Evolutionary conservation across 768 basidiomycete species (phyloP), one percentile per base, ranked within the genome.

Genomic region (Coprinellus micaceus): DNA sequence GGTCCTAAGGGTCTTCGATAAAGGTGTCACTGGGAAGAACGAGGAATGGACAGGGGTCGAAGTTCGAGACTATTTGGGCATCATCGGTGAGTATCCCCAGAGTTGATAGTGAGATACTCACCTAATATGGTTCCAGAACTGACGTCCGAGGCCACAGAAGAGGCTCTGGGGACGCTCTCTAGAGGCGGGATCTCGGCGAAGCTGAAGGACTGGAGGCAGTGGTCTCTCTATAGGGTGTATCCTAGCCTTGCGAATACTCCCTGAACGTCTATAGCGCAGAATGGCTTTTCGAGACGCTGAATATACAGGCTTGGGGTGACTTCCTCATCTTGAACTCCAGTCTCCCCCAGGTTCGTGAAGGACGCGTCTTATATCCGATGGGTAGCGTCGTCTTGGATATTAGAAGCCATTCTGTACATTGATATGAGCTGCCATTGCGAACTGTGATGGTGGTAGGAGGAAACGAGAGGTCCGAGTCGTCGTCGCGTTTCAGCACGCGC

Each of bases 1-100:
- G 48, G 54, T 71, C 1, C 72, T 77, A 53, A 68, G 67, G 48
- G 73, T 73, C 50, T 67, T 76, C 17, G 78, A 80, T 54, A 76
- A 68, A 50, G 67, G 73, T 17, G 73, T 73, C 57, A 69, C 69
- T 9, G 76, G 70, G 2, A 64, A 70, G 19, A 63, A 57, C 29
- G 56, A 43, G 26, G 2, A 28, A 15, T 45, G 49, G 40, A 57
- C 30, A 17, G 19, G 24, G 19, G 25, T 29, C n/a, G 39, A 50
- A 13, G 49, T 29, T 25, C 17, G 12, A 3, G 28, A 46, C 25
- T 44, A 41, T 12, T 15, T 15, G 26, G 36, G 25, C 22, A 56
- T 40, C 53, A 39, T 54, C 30, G 37, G 54, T 54, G 7, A 25
- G 53, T 37, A 11, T 41, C 17, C 36, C 13, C n/a, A 17, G 3